A percentile compares a stretch with the other conserved stretches of the same genome.
Conservation (phyloP, 1,139 yeast species). For the Yamadazyma trypodendri region DNA sequence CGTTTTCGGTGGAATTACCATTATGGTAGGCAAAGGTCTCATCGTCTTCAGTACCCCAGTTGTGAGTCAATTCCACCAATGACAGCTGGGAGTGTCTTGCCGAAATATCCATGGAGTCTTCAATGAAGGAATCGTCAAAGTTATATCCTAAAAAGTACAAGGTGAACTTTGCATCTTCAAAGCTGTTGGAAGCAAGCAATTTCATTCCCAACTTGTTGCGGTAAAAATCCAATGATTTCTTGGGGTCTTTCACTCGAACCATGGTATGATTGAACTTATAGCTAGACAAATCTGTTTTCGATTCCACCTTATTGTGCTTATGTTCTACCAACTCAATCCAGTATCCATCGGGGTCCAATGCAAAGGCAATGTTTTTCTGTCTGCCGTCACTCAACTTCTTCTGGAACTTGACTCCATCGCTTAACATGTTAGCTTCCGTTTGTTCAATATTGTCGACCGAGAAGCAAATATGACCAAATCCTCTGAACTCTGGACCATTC, state of each 20-base stretch:
- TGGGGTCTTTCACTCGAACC: slow-evolving; percentile 89
- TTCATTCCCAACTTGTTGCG: slow-evolving; percentile 78
- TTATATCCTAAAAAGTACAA: slow-evolving; percentile 81
- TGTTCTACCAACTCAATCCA: slow-evolving; percentile 91
- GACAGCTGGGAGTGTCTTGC: slow-evolving; percentile 55
- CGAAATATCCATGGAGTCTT: slow-evolving; percentile 29
- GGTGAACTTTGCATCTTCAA: slow-evolving; percentile 73
- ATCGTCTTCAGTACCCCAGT: slow-evolving; percentile 91
- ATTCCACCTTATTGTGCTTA: slow-evolving; percentile 39
- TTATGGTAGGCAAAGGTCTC: slow-evolving; percentile 73
- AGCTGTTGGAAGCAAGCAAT: slow-evolving; percentile 53
- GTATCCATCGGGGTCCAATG: slow-evolving; percentile 92
- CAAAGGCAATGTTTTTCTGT: slow-evolving; percentile 90
- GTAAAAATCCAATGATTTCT: slow-evolving; percentile 73
- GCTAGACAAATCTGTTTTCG: slow-evolving; percentile 36
- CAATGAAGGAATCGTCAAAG: slow-evolving; percentile 34
- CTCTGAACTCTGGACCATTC: slow-evolving; percentile 78
- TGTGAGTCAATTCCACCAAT: slow-evolving; percentile 84
- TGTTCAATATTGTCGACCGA: slow-evolving; percentile 76
- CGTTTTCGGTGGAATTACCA: slow-evolving; percentile 60
- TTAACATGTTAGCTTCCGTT: slow-evolving; percentile 57
- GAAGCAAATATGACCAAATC: slow-evolving; percentile 92
- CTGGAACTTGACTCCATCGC: slow-evolving; percentile 69
- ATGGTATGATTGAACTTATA: slow-evolving; percentile 84
- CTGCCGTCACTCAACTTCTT: slow-evolving; percentile 87